Base-by-base conservation (phyloP, 1,284 basidiomycete species). In the Austroboletus novae-zelandiae region DNA sequence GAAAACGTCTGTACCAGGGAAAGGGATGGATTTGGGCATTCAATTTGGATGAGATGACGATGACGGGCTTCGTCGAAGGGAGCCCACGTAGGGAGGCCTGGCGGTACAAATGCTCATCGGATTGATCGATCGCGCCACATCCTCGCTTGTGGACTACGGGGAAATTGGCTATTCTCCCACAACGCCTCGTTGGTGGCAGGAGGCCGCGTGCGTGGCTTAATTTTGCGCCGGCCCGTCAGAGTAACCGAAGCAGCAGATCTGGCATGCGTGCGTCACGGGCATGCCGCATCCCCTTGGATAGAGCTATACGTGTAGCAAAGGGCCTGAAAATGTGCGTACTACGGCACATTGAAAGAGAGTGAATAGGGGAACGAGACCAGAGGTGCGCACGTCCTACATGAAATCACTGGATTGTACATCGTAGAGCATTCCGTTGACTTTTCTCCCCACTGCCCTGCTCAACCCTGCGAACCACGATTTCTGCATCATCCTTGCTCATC, bases 401-500 rank as follows among this genome's bases (percentile, higher is more conserved):
- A 9, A n/a, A 17, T 49, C 34, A 62, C 49, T 66, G 61, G 42
- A 66, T 52, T 17, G 29, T 52, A 49, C 61, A 62, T 44, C 50
- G 48, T 25, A 23, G 29, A n/a, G 29, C 20, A 29, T 45, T 61
- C 25, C 35, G 40, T 20, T 25, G 52, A 11, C 42, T 17, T 4
- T 34, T 41, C 32, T 48, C 37, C 40, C 27, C 10, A 27, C 20
- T 46, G 14, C 50, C 39, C 41, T 48, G 51, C 41, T 62, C 61
- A 36, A 64, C 51, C 37, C 34, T 62, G 47, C 49, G 44, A 34
- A 47, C 62, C 52, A 60, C 47, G 23, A 20, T 31, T 15, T 57
- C 62, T 30, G 64, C 62, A 47, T 68, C 64, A 32, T 41, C 45
- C 40, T 30, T 54, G 31, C 40, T 52, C 64, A 68, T 55, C 23